Evolutionary conservation across 2,329 filamentous ascomycete species (phyloP), one percentile per base, ranked within the genome.

Genomic region (Aspergillus brunneoviolaceus): DNA sequence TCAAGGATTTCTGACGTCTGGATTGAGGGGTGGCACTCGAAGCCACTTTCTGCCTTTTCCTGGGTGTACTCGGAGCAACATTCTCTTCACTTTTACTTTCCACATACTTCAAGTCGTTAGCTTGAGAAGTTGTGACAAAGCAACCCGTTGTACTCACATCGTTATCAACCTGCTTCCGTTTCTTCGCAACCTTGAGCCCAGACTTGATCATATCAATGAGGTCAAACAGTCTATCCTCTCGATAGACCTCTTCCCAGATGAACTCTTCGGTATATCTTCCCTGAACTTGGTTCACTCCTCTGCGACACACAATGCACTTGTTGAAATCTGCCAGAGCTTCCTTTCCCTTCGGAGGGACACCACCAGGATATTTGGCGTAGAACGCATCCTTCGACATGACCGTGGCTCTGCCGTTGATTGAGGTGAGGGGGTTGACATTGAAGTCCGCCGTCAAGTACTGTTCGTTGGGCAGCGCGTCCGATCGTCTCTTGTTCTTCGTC

Each of bases 221-320:
- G 5, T 81, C 72, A 51, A 85, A 83, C 31, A 96, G 81, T 63
- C 89, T 80, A 33, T 81, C 81, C n/a, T 87, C 87, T 0, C 80
- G 81, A 68, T 91, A 96, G 2, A 96, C 77, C 49, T 96, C 87
- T 71, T 97, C 92, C 95, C 95, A 99, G 1, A 85, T 74, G 66
- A 99, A 96, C 68, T 97, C 92, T 14, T 95, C 87, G 0, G 94
- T 97, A 73, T 98, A 99, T 23, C 87, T 92, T 21, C 92, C 89
- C 25, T 93, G 96, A 60, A 92, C 83, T 12, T 91, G 90, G 72
- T 96, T 96, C 70, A 93, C 96, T 23, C 92, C 95, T 73, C 94
- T 84, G 55, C 93, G 88, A 71, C 95, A 98, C 52, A 98, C 79
- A 70, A 98, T 98, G 19, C 90, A 87, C 76, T 96, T 97, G 64